Conservation (phyloP, 2,329 filamentous ascomycete genomes). For the Basipetospora chlamydospora region DNA sequence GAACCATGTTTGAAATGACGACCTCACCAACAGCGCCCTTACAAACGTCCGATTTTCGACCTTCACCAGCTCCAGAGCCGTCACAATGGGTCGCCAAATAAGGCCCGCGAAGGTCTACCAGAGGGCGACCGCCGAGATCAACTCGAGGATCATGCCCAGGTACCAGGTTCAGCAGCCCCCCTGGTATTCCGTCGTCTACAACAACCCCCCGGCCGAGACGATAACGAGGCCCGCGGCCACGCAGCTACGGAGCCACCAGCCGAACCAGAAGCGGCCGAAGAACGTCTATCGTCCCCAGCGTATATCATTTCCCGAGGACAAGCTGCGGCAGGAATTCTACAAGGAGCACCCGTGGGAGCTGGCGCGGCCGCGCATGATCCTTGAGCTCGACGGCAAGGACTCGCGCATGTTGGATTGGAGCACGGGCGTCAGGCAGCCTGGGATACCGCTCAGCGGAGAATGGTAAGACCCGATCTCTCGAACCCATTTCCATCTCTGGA, state of each 20-base stretch:
- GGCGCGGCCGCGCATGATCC: slow-evolving; percentile 68
- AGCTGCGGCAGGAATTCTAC: slow-evolving; percentile 69
- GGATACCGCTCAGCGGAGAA: slow-evolving; percentile 69
- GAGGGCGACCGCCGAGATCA: slow-evolving; percentile 27
- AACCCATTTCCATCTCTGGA: too few relatives aligned
- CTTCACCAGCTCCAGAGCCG: too few relatives aligned
- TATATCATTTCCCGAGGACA: slow-evolving; percentile 73
- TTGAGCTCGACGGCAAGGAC: slow-evolving; percentile 80
- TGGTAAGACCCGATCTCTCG: slow-evolving; percentile 39
- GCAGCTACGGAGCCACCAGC: slow-evolving; percentile 25
- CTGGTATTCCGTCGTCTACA: slow-evolving; percentile 37
- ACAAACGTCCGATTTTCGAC: too few relatives aligned
- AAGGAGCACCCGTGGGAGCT: slow-evolving; percentile 95
- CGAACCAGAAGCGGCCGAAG: slow-evolving; percentile 44
- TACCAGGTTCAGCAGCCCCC: slow-evolving; percentile 21
- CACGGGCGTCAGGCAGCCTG: slow-evolving; percentile 54
- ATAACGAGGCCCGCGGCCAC: slow-evolving; percentile 37
- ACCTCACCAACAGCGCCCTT: too few relatives aligned
- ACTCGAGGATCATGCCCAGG: slow-evolving; percentile 22
- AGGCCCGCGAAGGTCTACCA: slow-evolving; percentile 32
- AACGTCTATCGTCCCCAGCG: slow-evolving; percentile 67
- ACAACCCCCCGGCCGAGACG: slow-evolving; percentile 43
- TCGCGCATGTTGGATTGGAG: slow-evolving; percentile 67
- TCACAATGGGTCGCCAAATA: slow-evolving; percentile 29
- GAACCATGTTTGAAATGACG: too few relatives aligned